These are phyloP conservation scores for Tuctoria greenei DNA, from an alignment of 176 grass and related monocot genomes.

Conservation along the genomic window DNA sequence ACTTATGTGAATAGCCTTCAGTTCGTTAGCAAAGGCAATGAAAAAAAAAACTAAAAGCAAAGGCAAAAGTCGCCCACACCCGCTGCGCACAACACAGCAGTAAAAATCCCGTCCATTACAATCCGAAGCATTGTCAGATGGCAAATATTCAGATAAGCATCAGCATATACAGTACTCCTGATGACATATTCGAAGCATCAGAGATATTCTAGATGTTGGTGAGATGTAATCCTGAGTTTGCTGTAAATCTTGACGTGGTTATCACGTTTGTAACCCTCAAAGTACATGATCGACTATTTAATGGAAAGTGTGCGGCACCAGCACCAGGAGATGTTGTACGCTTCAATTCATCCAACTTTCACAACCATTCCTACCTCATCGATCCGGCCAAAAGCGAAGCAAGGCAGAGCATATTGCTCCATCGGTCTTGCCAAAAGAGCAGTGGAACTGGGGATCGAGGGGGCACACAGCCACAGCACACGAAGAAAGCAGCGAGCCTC, in stretches of 20 bases:
- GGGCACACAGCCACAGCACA: background rate
- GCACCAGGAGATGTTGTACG: no score
- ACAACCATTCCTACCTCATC: slow-evolving; percentile 36
- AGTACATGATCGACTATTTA: no score
- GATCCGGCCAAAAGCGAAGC: slow-evolving; percentile 58
- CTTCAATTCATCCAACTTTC: no score
- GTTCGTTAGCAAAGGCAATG: slow-evolving; percentile 36
- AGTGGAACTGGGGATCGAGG: slow-evolving; percentile 39
- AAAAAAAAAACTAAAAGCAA: slow-evolving; percentile 21
- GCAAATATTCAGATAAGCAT: no score
- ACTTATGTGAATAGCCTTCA: background rate
- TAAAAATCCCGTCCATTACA: slow-evolving; percentile 27
- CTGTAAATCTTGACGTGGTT: no score
- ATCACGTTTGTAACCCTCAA: no score
- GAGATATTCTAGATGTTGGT: no score
- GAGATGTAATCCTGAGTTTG: no score
- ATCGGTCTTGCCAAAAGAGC: slow-evolving; percentile 58
- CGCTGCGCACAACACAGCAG: background rate
- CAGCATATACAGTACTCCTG: no score
- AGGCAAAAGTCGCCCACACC: slow-evolving; percentile 22
- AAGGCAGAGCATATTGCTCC: slow-evolving; percentile 12
- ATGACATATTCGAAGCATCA: no score
- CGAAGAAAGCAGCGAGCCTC: background rate
- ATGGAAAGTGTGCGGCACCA: no score
- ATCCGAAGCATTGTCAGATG: background rate